phyloP scores from a whole-genome alignment of 1,284 basidiomycete species.

The Hemileia vastatrix region DNA sequence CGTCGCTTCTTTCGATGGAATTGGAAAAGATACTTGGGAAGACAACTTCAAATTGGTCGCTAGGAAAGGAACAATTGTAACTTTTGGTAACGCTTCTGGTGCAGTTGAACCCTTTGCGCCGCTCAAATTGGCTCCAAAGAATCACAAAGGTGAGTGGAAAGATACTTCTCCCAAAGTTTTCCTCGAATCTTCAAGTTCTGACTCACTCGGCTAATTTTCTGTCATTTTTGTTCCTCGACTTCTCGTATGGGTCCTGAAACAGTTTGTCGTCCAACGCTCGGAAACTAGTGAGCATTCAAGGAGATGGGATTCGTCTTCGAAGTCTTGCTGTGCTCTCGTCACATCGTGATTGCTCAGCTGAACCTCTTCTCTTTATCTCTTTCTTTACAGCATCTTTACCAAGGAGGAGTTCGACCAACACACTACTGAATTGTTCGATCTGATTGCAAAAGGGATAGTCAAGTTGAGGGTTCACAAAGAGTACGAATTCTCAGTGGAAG shows the following conservation, averaged over 20 bases:
- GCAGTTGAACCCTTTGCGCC: conserved; percentile 56
- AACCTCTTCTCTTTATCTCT: no score
- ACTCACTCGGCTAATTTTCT: conserved; percentile 2
- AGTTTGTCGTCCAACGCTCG: conserved; percentile 45
- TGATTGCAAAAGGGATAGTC: conserved; percentile 56
- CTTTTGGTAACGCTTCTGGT: conserved; percentile 84
- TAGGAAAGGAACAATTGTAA: conserved; percentile 54
- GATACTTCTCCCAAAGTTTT: conserved; percentile 56
- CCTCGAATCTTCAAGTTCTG: not conserved
- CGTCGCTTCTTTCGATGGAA: conserved; percentile 80
- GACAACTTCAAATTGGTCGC: conserved; percentile 65
- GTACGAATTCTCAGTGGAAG: conserved; percentile 66
- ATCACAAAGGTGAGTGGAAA: conserved; percentile 52
- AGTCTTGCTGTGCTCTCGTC: no score
- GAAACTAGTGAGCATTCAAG: conserved; percentile 42
- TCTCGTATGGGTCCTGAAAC: not conserved
- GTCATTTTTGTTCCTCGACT: not conserved
- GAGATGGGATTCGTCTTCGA: no score
- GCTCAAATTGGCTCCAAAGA: conserved; percentile 68
- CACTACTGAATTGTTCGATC: conserved; percentile 57
- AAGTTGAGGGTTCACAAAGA: conserved; percentile 58
- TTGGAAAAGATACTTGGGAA: conserved; percentile 64
- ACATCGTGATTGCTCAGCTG: no score
- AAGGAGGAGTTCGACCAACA: conserved; percentile 63
- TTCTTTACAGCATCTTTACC: conserved; percentile 53